Evolutionary conservation across 2,329 filamentous ascomycete genomes (phyloP).

Genomic region (Alternaria novae-zelandiae): DNA sequence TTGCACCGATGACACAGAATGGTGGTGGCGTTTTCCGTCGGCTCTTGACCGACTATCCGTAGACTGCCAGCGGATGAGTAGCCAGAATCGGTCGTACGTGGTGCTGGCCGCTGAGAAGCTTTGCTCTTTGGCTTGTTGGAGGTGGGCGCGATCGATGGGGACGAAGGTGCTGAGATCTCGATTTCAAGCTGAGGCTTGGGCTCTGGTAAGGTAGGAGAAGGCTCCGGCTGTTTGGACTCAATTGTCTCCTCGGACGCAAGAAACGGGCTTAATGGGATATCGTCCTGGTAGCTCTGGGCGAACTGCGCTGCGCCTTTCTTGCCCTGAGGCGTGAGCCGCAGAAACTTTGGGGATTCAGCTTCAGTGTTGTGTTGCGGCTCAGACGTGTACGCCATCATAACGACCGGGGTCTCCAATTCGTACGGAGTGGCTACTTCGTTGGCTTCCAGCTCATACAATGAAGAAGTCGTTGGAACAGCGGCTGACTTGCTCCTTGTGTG

Average conservation of each 20-base stretch:
- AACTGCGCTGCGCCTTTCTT: constrained; percentile 26
- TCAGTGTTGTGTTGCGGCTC: background rate
- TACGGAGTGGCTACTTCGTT: background rate
- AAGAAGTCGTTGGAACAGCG: constrained; percentile 19
- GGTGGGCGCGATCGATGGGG: constrained; percentile 9
- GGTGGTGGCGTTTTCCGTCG: constrained; percentile 14
- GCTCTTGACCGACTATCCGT: constrained; percentile 10
- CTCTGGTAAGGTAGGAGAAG: constrained; percentile 13
- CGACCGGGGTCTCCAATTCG: background rate
- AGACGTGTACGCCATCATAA: constrained; percentile 4
- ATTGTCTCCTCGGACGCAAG: background rate
- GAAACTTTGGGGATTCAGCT: constrained; percentile 18
- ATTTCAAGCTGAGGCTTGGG: constrained; percentile 11
- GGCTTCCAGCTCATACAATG: constrained; percentile 14
- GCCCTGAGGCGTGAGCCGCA: constrained; percentile 26
- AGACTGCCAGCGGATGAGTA: constrained; percentile 50
- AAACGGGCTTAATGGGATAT: constrained; percentile 37
- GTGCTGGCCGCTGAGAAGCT: constrained; percentile 26
- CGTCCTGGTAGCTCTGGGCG: constrained; percentile 39
- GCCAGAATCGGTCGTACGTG: constrained; percentile 47
- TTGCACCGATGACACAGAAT: constrained; percentile 10
- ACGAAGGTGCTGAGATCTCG: constrained; percentile 4
- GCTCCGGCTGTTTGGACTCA: background rate
- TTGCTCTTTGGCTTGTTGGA: constrained; percentile 11
- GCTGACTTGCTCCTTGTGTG: constrained; percentile 41